Conservation (phyloP, 2,329 filamentous ascomycete genomes). For the Byssochlamys sp. region DNA sequence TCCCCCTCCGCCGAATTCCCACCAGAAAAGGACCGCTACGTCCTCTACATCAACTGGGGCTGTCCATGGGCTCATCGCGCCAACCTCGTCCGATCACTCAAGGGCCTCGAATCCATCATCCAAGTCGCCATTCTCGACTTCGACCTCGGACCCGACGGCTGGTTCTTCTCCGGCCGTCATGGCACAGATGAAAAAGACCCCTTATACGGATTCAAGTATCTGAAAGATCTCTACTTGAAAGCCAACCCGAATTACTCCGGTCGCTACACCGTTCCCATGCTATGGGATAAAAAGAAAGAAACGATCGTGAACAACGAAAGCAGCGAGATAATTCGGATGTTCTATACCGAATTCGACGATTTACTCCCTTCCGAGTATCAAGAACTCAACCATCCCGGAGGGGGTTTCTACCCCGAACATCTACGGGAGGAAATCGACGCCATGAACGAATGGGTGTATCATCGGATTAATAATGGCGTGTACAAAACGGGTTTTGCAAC, state of each 20-base stretch:
- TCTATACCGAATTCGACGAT: slow-evolving; percentile 65
- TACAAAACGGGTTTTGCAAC: slow-evolving; percentile 64
- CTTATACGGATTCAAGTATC: slow-evolving; percentile 58
- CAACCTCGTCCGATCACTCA: slow-evolving; percentile 40
- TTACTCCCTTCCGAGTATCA: slow-evolving; percentile 50
- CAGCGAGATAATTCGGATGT: slow-evolving; percentile 77
- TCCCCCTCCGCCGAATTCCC: slow-evolving; percentile 45
- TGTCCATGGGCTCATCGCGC: slow-evolving; percentile 55
- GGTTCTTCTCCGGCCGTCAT: slow-evolving; percentile 63
- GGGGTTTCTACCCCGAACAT: slow-evolving; percentile 56
- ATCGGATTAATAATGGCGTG: slow-evolving; percentile 45
- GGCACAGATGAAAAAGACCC: slow-evolving; percentile 55
- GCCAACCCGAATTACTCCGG: slow-evolving; percentile 59
- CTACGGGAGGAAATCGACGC: slow-evolving; percentile 60
- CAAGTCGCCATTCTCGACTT: slow-evolving; percentile 37
- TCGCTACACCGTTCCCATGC: slow-evolving; percentile 70
- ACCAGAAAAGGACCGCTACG: slow-evolving; percentile 52
- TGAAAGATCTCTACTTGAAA: slow-evolving; percentile 67
- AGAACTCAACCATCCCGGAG: slow-evolving; percentile 40
- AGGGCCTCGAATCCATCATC: slow-evolving; percentile 42
- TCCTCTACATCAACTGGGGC: slow-evolving; percentile 50
- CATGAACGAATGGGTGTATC: slow-evolving; percentile 68
- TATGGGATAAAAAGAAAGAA: slow-evolving; percentile 67
- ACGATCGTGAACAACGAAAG: slow-evolving; percentile 81
- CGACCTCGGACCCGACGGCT: slow-evolving; percentile 44